Evolutionary conservation across 1,139 yeast species (phyloP), one percentile per base, ranked within the genome.

Genomic region (Eremothecium gossypii): DNA sequence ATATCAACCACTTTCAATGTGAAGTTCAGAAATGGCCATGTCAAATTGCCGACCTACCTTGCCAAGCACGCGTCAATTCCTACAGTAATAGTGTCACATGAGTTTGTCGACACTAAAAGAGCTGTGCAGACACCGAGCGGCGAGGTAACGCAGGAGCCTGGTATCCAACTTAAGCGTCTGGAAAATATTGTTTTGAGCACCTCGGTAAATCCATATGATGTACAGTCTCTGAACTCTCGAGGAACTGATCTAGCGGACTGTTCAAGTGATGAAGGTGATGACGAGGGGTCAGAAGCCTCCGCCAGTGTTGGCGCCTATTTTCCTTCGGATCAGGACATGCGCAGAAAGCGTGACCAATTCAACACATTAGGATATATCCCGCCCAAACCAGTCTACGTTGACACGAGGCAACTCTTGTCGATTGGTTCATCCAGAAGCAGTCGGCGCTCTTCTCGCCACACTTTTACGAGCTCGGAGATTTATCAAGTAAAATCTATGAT

Each of bases 401-500:
- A 52, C 34, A 40, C 43, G 10, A 49, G 50, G 33, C 26, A 48
- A 8, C 44, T 49, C n/a, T 51, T 49, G 4, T 38, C 41, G 5
- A 44, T 50, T 20, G 36, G 43, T 3, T 51, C 54, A 7, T 33
- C 43, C 2, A 49, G 48, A 27, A 45, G 49, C 12, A 55, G 63
- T 17, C 49, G 57, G 41, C 52, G 61, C 30, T 49, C 55, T 38
- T 57, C 63, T 9, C 51, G 63, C 37, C 45, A 57, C 8, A 54
- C 54, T 27, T 50, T 54, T 23, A 43, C 52, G 9, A 58, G 53
- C 13, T 40, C 43, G 27, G 38, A 36, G 12, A 52, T 63, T 7
- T 65, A 66, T 43, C 62, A 62, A 40, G 67, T 66, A 9, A 63
- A 58, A 45, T 64, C 68, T 2, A 44, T 65, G 36, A 48, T 65